These are phyloP conservation scores for Pseudonitzschia multiseries DNA, from an alignment of 108 stramenopile species.

Conservation along the genomic window DNA sequence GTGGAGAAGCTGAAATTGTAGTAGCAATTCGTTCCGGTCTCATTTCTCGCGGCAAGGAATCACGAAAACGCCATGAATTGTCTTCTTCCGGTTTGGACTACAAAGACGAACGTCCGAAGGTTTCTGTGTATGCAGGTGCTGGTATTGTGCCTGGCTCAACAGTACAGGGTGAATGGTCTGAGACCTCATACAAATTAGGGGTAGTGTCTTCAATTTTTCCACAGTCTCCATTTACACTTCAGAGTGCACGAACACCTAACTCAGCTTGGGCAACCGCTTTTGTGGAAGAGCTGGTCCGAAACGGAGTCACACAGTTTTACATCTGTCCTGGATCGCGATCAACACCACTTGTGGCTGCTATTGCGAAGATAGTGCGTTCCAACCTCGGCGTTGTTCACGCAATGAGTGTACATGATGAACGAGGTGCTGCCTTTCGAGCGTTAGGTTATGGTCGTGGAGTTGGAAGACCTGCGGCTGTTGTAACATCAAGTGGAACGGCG, in stretches of 20 bases:
- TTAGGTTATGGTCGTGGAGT: slow-evolving; percentile 77
- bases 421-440: slow-evolving; percentile 91
- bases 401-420: slow-evolving; percentile 89
- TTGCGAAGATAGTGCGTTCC: slow-evolving; percentile 62
- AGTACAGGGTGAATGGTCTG: slow-evolving; percentile 82
- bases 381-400: slow-evolving; percentile 65
- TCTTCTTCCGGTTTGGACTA: not conserved
- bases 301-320: slow-evolving; percentile 82
- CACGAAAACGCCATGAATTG: slow-evolving; percentile 9
- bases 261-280: slow-evolving; percentile 87
- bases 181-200: slow-evolving; percentile 74
- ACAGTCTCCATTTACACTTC: slow-evolving; percentile 75
- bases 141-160: slow-evolving; percentile 86
- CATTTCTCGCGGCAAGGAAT: slow-evolving; percentile 31
- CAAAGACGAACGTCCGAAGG: slow-evolving; percentile 11
- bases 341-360: slow-evolving; percentile 84
- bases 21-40: slow-evolving; percentile 79
- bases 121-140: slow-evolving; percentile 76
- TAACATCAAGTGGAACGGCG: slow-evolving; percentile 92
- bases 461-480: slow-evolving; percentile 80
- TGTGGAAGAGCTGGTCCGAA: slow-evolving; percentile 86
- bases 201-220: slow-evolving; percentile 79
- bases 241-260: slow-evolving; percentile 68
- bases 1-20: slow-evolving; percentile 64
- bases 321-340: slow-evolving; percentile 92